These are phyloP conservation scores for Auricularia auricula-judae DNA, from an alignment of 768 basidiomycete genomes.

Conservation along the genomic window DNA sequence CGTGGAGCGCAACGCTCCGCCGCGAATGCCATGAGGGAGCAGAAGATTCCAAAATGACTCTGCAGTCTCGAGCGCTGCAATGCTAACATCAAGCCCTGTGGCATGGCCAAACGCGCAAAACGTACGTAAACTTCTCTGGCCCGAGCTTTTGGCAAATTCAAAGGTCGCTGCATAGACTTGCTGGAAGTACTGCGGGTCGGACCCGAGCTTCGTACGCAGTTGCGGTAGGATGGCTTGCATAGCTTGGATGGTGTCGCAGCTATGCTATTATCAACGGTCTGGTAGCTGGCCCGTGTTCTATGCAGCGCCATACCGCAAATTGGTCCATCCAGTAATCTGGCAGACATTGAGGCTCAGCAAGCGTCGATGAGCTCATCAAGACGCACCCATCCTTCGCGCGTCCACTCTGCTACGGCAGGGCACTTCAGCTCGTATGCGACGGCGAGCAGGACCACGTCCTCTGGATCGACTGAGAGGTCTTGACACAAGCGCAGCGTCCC, in stretches of 20 bases:
- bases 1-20: constrained; percentile 43
- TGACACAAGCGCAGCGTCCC: constrained; percentile 57
- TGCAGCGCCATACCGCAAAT: constrained; percentile 39
- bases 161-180: constrained; percentile 76
- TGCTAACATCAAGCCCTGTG: neutral
- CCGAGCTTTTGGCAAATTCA: constrained; percentile 61
- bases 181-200: constrained; percentile 58
- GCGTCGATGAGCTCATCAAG: too few relatives aligned
- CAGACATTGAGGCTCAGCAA: too few relatives aligned
- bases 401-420: constrained; percentile 62
- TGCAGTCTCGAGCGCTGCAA: constrained; percentile 55
- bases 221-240: constrained; percentile 49
- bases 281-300: too few relatives aligned
- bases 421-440: constrained; percentile 76
- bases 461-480: constrained; percentile 59
- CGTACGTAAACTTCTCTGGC: constrained; percentile 72
- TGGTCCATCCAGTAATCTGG: constrained; percentile 58
- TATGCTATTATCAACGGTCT: too few relatives aligned
- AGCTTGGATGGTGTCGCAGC: constrained; percentile 45
- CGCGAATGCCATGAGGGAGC: constrained; percentile 56
- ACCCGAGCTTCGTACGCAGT: constrained; percentile 48
- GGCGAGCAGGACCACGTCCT: constrained; percentile 73
- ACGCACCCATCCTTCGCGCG: constrained; percentile 49
- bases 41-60: constrained; percentile 64
- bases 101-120: constrained; percentile 3